Evolutionary conservation across 73 alveolate species (phyloP), one percentile per base, ranked within the genome.

Genomic region (Paramecium sonneborni): DNA sequence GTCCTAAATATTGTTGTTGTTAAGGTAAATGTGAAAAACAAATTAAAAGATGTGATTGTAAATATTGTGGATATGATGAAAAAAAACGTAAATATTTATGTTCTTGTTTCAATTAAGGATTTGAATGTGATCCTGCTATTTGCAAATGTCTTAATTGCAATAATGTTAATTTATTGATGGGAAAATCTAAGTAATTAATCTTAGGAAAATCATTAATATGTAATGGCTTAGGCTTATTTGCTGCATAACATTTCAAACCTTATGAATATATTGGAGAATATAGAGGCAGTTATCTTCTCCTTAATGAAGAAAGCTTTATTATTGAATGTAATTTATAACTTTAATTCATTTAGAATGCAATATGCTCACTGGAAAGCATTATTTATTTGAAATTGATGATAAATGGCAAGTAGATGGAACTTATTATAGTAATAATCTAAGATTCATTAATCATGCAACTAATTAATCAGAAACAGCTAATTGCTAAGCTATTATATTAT

Each of bases 401-500:
- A 67, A 26, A 30, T 67, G 84, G 84, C 14, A 67, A 67, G 48
- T 67, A 24, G 84, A 67, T 67, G 84, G 84, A 67, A 67, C 84
- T 30, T 67, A 30, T 67, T 67, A 30, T 32, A 32, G 84, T 6
- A 67, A 67, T 67, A 14, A 67, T 26, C 38, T 32, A 21, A 67
- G 84, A 67, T 67, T 67, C 44, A 67, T 67, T 26, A 67, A 67
- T 67, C 84, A 67, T 26, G 38, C 48, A 30, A 67, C 84, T 1
- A 67, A 67, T 67, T 26, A 11, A 67, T 30, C 84, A 30, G 84
- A 32, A 24, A 32, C 44, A 2, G 38, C 48, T 1, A 67, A 67
- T 26, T 67, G 84, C 20, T 32, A 67, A 30, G 84, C 84, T 1
- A 30, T 30, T 12, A 32, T 67, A 11, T 26, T 67, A 67, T 67